Evolutionary conservation across 176 grass and related monocot species (phyloP), one percentile per base, ranked within the genome.

Genomic region (Hsuehochloa calcarea): DNA sequence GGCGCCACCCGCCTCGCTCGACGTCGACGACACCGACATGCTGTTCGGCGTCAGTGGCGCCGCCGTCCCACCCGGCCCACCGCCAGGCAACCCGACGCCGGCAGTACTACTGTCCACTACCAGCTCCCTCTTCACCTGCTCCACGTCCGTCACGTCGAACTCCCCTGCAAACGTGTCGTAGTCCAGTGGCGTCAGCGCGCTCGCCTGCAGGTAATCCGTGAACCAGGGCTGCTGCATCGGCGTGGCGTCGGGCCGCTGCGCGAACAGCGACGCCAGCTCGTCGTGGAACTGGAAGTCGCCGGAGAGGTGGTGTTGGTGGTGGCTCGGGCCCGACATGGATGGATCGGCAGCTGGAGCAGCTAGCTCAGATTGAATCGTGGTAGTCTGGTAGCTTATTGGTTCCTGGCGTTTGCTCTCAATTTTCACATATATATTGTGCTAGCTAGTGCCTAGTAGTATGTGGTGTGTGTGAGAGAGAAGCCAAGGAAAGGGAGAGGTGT

Each of bases 21-120:
- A 98, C 26, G 84, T 92, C 0, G 91, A 92, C 47, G 91, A 88
- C 72, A 89, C 72, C 52, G 96, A 98, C 80, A 87, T 50, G 68
- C 75, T 87, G 87, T 96, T 93, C 8, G 91, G 89, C 51, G 92
- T 97, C 59, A 83, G 46, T 39, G 92, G 92, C 23, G 29, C 2
- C 58, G 56, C 4, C 52, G 60, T 55, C 40, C 11, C 6, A 20
- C 75, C 78, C 3, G 25, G 69, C 4, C 77, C 84, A 19, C 50
- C 12, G 10, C 49, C 40, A 7, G 71, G 63, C 71, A 82, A 23
- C 45, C 73, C 85, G 20, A 35, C 26, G 29, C 68, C 70, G 13
- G 41, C 66, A 4, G 37, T 10, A 3, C 23, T n/a, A 5, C 22
- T 47, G 22, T 89, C 87, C 40, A 31, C 39, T 5, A 47, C 44